Evolutionary conservation across 73 alveolate genomes (phyloP), one percentile per base, ranked within the genome.

Genomic region (Loxodes magnus): DNA sequence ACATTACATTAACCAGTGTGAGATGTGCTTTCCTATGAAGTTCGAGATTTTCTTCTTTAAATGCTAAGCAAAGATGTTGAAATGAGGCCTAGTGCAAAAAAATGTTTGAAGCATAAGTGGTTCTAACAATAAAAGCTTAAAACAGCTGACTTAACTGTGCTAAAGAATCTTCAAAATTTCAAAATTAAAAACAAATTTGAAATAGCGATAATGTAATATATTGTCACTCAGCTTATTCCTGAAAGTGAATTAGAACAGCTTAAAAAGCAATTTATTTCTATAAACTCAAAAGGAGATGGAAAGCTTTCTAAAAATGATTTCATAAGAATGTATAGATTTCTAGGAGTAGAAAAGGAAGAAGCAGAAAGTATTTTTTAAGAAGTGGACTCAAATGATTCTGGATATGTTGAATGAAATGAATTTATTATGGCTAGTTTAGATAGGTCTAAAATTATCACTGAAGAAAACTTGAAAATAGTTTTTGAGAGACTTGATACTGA

Each of bases 101-200:
- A 64, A 36, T 64, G 71, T 22, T 27, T 77, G 21, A 25, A 38
- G 10, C 91, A 82, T n/a, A n/a, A n/a, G n/a, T n/a, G n/a, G n/a
- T n/a, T n/a, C 2, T 23, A 5, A 24, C 33, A 29, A 43, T 27
- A 52, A 24, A 52, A 53, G 0, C 10, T 28, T 5, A 41, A 19
- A 9, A 48, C 27, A 2, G 42, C 27, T 7, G 25, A 31, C 21
- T 49, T 46, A 9, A 64, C 37, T 6, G 57, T 61, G 3, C 58
- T 69, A 3, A 12, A 2, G n/a, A 46, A 46, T 9, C 34, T 46
- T 10, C 28, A 9, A 46, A 19, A 37, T 46, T 46, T 46, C 27
- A 37, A 46, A 25, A 1, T 41, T 9, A 46, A 20, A 16, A 46
- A 46, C 60, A 46, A 46, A 46, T 24, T 46, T 14, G 20, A 22